phyloP scores from a whole-genome alignment of 2,329 filamentous ascomycete genomes.

The Bipolaris victoriae region DNA sequence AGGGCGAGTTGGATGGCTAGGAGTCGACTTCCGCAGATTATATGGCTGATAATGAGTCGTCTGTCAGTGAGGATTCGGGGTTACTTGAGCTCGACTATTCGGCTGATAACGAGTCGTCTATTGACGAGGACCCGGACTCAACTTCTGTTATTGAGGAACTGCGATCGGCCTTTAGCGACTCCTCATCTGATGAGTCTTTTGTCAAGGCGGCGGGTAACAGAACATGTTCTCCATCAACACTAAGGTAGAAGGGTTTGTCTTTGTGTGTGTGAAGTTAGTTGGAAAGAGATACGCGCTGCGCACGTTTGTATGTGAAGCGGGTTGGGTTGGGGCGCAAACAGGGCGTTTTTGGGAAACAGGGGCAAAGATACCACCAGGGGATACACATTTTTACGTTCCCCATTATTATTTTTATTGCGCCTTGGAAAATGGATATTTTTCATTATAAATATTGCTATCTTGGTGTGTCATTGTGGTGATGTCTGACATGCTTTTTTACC shows the following conservation, averaged over 20 bases:
- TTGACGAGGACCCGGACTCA: too few relatives aligned
- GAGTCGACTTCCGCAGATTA: neutral
- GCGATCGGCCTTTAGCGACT: neutral
- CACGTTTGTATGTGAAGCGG: neutral
- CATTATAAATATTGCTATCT: too few relatives aligned
- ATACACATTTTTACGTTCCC: too few relatives aligned
- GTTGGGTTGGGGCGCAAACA: neutral
- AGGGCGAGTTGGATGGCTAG: conserved; percentile 57
- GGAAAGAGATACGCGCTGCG: neutral
- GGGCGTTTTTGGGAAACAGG: conserved; percentile 9
- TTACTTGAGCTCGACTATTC: neutral
- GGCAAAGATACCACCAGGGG: conserved; percentile 14
- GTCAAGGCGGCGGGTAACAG: neutral
- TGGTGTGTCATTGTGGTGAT: too few relatives aligned
- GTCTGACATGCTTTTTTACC: too few relatives aligned
- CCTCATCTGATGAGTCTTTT: neutral
- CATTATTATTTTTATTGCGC: too few relatives aligned
- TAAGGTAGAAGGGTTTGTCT: neutral
- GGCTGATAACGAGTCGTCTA: neutral
- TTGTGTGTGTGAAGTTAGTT: neutral
- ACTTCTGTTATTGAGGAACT: neutral
- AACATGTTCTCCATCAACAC: neutral
- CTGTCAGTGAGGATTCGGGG: neutral
- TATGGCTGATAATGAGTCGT: neutral
- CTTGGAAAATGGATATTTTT: too few relatives aligned